Conservation (phyloP, 2,329 filamentous ascomycete genomes). For the Chalaropsis thielavioides region DNA sequence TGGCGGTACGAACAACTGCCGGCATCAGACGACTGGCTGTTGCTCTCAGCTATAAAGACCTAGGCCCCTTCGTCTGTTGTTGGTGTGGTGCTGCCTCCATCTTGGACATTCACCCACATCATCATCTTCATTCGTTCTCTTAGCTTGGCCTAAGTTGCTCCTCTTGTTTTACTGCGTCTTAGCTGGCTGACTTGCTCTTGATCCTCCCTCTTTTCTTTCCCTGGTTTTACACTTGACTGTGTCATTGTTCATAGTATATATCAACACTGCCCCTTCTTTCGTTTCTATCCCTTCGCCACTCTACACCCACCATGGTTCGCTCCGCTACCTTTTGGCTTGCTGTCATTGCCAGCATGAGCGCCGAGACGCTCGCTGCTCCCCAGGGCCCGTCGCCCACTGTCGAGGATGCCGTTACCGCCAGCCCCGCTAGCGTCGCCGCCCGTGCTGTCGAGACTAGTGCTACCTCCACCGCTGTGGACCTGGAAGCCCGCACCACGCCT, state of each 20-base stretch:
- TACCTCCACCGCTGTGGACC: slow-evolving; percentile 18
- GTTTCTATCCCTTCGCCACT: background rate
- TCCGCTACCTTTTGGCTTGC: background rate
- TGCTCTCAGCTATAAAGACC: background rate
- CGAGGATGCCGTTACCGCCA: too few species aligned
- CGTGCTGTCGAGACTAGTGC: background rate
- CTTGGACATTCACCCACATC: background rate
- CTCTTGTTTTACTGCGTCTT: background rate
- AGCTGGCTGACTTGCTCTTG: slow-evolving; percentile 4
- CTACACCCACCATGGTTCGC: background rate
- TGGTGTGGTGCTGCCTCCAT: too few species aligned
- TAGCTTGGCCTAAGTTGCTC: background rate
- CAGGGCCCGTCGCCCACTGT: too few species aligned
- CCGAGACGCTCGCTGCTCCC: background rate
- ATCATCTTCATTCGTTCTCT: background rate
- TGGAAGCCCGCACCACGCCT: background rate
- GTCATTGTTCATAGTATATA: background rate
- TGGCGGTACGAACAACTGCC: too few species aligned
- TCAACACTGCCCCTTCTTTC: background rate
- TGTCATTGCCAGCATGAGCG: background rate
- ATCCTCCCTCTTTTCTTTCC: background rate
- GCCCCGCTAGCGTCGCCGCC: too few species aligned
- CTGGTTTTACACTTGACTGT: background rate
- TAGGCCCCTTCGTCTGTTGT: background rate
- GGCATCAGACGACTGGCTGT: background rate